Percentiles rank a stretch among this genome's conserved stretches.
Evolutionary conservation across 805 yeast species (phyloP).

Genomic region (Monosporozyma aerobia): DNA sequence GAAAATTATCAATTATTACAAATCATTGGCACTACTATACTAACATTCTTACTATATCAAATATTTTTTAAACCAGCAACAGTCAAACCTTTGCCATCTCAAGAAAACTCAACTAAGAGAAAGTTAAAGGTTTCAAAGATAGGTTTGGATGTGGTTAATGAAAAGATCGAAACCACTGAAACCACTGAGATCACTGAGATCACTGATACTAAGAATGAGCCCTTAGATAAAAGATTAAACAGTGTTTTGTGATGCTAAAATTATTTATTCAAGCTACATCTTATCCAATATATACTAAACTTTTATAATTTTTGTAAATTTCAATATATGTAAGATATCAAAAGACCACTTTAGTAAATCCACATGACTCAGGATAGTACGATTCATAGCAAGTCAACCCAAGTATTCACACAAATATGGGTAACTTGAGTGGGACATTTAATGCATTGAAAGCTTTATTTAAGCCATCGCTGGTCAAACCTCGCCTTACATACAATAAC

Average conservation of each 20-base stretch:
- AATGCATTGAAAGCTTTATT: slow-evolving; percentile 36
- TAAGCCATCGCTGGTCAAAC: slow-evolving; percentile 57
- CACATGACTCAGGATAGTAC: background rate
- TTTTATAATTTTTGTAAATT: no score
- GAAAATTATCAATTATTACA: slow-evolving; percentile 16
- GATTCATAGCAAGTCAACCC: background rate
- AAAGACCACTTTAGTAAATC: background rate
- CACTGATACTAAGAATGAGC: no score
- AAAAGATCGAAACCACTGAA: background rate
- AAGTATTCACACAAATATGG: background rate
- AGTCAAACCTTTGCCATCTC: background rate
- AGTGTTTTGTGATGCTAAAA: no score
- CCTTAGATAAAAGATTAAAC: no score
- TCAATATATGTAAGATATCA: background rate
- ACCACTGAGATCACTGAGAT: no score
- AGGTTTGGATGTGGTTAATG: background rate
- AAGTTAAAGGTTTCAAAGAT: background rate
- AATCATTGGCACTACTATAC: slow-evolving; percentile 11
- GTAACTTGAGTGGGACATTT: slow-evolving; percentile 68
- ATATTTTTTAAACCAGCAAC: background rate
- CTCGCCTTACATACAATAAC: slow-evolving; percentile 47
- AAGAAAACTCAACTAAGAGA: background rate
- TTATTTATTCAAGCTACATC: no score
- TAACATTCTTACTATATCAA: slow-evolving; percentile 13
- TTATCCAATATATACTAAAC: no score